These are phyloP conservation scores for Dovyalis caffra DNA, from an alignment of 345 rosid genomes.

Conservation along the genomic window DNA sequence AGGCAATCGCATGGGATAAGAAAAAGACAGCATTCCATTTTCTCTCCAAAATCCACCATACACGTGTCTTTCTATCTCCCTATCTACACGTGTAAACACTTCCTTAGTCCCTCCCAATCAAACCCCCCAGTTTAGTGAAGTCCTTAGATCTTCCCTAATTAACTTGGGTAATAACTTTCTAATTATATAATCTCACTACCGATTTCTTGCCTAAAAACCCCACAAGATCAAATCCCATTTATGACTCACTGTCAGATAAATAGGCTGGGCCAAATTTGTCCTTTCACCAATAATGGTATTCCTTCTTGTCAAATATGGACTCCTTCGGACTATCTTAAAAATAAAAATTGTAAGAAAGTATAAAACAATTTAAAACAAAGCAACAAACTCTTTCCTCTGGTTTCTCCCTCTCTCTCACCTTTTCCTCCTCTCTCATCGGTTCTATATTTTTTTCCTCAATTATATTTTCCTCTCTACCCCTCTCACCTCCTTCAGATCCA, in stretches of 20 bases:
- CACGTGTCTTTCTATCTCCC: conserved; percentile 9
- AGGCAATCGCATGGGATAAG: conserved; percentile 27
- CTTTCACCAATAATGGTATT: neutral
- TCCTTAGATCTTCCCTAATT: neutral
- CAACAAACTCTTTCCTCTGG: neutral
- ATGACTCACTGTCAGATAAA: neutral
- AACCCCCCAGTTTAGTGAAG: conserved; percentile 12
- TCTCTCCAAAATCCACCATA: conserved; percentile 5
- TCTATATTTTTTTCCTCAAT: neutral
- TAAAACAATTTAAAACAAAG: neutral
- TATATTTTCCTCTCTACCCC: conserved; percentile 22
- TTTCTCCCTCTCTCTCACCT: neutral
- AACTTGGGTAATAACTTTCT: neutral
- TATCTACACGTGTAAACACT: conserved; percentile 8
- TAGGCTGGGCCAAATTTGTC: neutral
- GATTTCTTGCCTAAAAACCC: neutral
- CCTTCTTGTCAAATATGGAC: neutral
- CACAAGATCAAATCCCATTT: neutral
- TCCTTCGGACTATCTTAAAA: neutral
- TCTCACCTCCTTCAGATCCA: conserved; percentile 13
- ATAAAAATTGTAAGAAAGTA: neutral
- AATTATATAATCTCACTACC: neutral
- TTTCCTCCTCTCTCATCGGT: neutral
- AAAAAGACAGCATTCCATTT: conserved; percentile 15
- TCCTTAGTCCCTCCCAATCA: conserved; percentile 2